Base-by-base conservation (phyloP, 371 early-diverging fungal species). In the Nematocida ironsii region DNA sequence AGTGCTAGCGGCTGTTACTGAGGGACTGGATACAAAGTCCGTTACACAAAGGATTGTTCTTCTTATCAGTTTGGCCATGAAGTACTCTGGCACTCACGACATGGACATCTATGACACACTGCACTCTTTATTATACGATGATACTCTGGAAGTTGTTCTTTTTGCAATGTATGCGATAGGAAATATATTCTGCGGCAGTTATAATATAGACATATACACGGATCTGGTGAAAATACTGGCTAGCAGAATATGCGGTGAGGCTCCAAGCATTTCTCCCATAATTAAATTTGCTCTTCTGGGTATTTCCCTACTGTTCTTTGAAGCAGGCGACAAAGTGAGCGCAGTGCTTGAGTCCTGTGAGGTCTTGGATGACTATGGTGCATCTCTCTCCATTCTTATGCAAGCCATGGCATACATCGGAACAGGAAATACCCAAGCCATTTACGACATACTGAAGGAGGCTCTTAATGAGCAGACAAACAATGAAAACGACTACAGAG, bases 361-460 rank as follows among this genome's bases (percentile, higher is more conserved):
- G 16, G 39, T 45, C 6, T 52, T 83, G 23, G 66, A 71, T 7
- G 67, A n/a, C 33, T 58, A 80, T 54, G 82, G 57, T 33, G 39
- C n/a, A 18, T 25, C 83, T 50, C 58, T 86, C 16, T 56, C 73
- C 44, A 83, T 78, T 39, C 72, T 83, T 20, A 9, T 81, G n/a
- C 18, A 57, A 42, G 83, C 83, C 33, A 67, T 85, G 62, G 82
- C 64, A 39, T 69, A 81, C 73, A 61, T 83, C 5, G 86, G 78
- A 47, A 74, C 81, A 33, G 85, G 86, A 50, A 72, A 83, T 54
- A 72, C 85, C 6, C 27, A 82, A 3, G 50, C 84, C 9, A 54
- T 86, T 23, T 84, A 88, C 48, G 64, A 75, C 39, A 73, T 88
- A 18, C 64, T 87, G 1, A 64, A 80, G 48, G 83, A 83, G 9